Conservation (phyloP, 1,284 basidiomycete species). For the Schizophyllum amplum region DNA sequence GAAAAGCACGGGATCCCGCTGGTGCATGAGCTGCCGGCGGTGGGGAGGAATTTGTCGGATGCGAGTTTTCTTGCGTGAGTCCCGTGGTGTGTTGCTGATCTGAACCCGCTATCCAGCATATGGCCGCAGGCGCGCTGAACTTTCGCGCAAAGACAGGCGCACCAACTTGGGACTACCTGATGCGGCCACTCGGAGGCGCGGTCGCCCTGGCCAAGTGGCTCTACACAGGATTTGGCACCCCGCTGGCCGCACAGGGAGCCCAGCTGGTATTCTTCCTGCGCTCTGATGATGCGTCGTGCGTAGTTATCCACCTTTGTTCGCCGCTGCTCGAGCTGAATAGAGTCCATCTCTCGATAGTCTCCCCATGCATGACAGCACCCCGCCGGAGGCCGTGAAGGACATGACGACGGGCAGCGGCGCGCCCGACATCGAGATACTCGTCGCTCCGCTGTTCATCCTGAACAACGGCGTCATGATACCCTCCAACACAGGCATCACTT, state of each 20-base stretch:
- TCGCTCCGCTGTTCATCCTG: constrained; percentile 20
- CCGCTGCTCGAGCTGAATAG: neutral
- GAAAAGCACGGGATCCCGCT: constrained; percentile 24
- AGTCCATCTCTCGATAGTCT: neutral
- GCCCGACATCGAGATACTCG: constrained; percentile 30
- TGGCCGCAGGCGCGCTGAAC: constrained; percentile 19
- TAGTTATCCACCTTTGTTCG: no score
- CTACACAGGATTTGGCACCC: constrained; percentile 20
- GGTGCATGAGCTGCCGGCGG: constrained; percentile 25
- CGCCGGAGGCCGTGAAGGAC: neutral
- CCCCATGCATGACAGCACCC: neutral
- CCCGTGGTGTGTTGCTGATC: neutral
- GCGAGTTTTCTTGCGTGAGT: constrained; percentile 12
- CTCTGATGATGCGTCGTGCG: constrained; percentile 18
- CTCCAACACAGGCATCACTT: constrained; percentile 18
- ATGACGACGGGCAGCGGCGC: constrained; percentile 7
- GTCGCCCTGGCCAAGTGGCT: constrained; percentile 25
- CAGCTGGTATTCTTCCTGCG: constrained; percentile 22
- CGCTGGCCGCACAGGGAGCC: constrained; percentile 12
- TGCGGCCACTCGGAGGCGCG: constrained; percentile 19
- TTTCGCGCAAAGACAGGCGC: constrained; percentile 20
- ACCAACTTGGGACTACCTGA: constrained; percentile 21
- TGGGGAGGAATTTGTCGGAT: constrained; percentile 32
- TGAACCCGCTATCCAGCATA: constrained; percentile 15
- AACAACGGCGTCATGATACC: constrained; percentile 16